Evolutionary conservation across 208 protist species (phyloP), one percentile per base, ranked within the genome.

Genomic region (Trypanosoma melophagium): DNA sequence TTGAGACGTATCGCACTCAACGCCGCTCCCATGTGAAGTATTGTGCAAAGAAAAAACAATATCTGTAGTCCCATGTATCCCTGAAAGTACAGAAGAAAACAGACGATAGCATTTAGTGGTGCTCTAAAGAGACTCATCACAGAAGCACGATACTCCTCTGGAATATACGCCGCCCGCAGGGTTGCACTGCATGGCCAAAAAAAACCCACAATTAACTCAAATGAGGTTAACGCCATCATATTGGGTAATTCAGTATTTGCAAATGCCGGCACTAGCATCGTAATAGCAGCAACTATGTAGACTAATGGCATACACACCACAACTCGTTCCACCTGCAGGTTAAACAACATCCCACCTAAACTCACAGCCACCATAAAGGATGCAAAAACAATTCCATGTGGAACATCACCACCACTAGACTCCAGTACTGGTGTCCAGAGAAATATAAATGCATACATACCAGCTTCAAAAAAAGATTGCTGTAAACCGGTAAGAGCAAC

Each of bases 401-500:
- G 82, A 16, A 87, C 50, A n/a, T 70, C 72, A 38, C 76, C 80
- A 55, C 56, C 62, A 55, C 56, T 64, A 31, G 69, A 53, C 38
- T 77, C 64, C 14, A 98, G 62, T 12, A 77, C 71, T 4, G 94
- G 94, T 19, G 87, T 94, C 94, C 94, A 98, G 58, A 97, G 77
- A 56, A 97, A 95, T 10, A 97, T 91, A 72, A 96, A 91, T 7
- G 71, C 70, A 40, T 94, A 90, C 92, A 97, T 96, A 24, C 84
- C 84, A 12, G 74, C 81, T 61, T 97, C 93, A 63, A 97, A 97
- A 14, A 95, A 60, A 14, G 82, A 73, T 61, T 97, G 89, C 13
- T 85, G 68, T 0, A 82, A 10, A 38, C 86, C 87, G 13, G 94
- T 53, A 16, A 60, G 45, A 13, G 70, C 25, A 7, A 96, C 70